Evolutionary conservation across 2,329 filamentous ascomycete genomes (phyloP), one percentile per base, ranked within the genome.

Genomic region (Cladophialophora immunda): DNA sequence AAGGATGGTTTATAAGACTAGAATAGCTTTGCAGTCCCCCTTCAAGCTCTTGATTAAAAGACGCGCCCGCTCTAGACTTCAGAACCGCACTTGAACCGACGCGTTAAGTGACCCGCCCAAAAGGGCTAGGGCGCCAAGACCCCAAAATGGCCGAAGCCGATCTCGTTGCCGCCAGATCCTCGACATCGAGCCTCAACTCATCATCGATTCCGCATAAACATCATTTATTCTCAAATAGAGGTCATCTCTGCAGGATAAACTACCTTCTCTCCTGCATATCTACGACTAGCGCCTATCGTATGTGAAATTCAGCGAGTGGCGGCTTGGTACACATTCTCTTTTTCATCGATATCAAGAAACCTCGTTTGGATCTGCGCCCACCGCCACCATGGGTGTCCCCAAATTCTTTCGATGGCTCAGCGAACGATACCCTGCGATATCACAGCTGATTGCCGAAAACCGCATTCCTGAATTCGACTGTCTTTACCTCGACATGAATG

Each of bases 341-440:
- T 34, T 57, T 55, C 50, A 9, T 59, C 56, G 60, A 57, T 19
- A 58, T 59, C 60, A 55, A 54, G n/a, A 64, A 56, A 61, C 63
- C 54, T 68, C 58, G 58, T 59, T 61, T 65, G 68, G 53, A n/a
- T 66, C 68, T 68, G 63, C 72, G 65, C 66, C 63, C 63, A 58
- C 70, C 72, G 74, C 78, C 77, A 79, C 69, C 76, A 86, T 88
- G 88, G 88, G 90, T 87, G 89, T 92, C 72, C 84, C 84, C 78
- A 97, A 97, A 78, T 97, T 97, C 85, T 97, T 97, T 84, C 88
- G 95, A 87, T 99, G 96, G 95, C 91, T 99, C 86, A 97, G 94
- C 68, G 96, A 99, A 87, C 91, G 96, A 75, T 99, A 99, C 87
- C 95, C 95, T 64, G 90, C 95, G 69, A 99, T 99, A 79, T 99